These are phyloP conservation scores for Raphanus hybrid DNA, from an alignment of 441 rosid genomes.

Conservation along the genomic window DNA sequence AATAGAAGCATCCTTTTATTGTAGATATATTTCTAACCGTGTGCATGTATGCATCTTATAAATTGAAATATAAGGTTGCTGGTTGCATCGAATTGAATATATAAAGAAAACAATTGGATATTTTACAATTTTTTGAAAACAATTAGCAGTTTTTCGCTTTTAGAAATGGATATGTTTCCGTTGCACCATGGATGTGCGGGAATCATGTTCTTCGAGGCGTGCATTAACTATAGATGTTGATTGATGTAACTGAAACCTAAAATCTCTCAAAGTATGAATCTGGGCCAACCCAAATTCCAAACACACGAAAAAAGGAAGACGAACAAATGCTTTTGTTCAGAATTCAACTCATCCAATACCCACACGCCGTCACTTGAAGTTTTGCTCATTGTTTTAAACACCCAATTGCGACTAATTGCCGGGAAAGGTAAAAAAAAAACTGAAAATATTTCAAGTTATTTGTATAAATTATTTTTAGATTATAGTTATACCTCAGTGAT, in stretches of 20 bases:
- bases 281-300: conserved; percentile 25
- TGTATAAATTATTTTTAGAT: neutral
- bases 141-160: conserved; percentile 14
- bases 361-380: neutral
- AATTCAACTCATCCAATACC: conserved; percentile 16
- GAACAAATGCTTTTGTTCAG: conserved; percentile 22
- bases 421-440: neutral
- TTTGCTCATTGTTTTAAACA: neutral
- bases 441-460: neutral
- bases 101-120: neutral
- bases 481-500: neutral
- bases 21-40: neutral
- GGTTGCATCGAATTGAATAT: conserved; percentile 1
- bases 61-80: conserved; percentile 16
- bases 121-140: conserved; percentile 1
- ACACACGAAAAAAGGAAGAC: conserved; percentile 3
- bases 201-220: conserved; percentile 37
- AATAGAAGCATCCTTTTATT: conserved; percentile 7
- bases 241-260: conserved; percentile 41
- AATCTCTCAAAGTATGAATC: conserved; percentile 30
- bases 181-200: conserved; percentile 26
- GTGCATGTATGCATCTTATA: conserved; percentile 10
- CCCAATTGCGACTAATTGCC: neutral
- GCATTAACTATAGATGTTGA: conserved; percentile 39
- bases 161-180: conserved; percentile 10